Evolutionary conservation across 257 asterid species (phyloP), one percentile per base, ranked within the genome.

Genomic region (Thymus quinquecostatus): DNA sequence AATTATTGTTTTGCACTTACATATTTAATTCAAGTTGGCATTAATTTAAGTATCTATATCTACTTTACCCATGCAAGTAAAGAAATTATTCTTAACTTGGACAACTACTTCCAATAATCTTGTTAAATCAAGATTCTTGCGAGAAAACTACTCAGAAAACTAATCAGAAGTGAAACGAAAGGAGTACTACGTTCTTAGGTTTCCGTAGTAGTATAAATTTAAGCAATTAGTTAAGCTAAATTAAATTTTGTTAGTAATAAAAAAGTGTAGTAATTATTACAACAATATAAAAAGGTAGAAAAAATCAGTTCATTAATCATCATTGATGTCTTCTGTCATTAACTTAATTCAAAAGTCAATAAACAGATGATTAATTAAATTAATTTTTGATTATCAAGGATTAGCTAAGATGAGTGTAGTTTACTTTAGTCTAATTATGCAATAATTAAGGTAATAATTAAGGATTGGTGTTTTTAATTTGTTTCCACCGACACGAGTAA

Each of bases 401-500:
- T 32, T 10, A 21, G 56, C 40, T 14, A 66, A 71, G 74, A 68
- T 43, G 78, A 58, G 74, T 70, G 65, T 14, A 27, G 29, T 43
- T 77, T 64, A 73, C 41, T 38, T 38, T 4, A 79, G 2, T 75
- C 64, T 33, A 54, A 49, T 41, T 32, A 36, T 45, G 43, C 5
- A 58, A 65, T 71, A 28, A 76, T 70, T 55, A 55, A 56, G 41
- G 40, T 34, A 60, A 44, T 78, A 47, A 29, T 56, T 51, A 45
- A 49, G 8, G 30, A n/a, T 64, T 53, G 69, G 69, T 60, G 53
- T 72, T 14, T 43, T 62, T 59, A 66, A 47, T 69, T 64, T 56
- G 40, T 64, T 60, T 32, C 80, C 83, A 76, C 84, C 82, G 81
- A 77, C 81, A 73, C 21, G 21, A 21, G 21, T 21, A 21, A 21